These are phyloP conservation scores for Nakataea oryzae DNA, from an alignment of 2,329 filamentous ascomycete genomes.

Conservation along the genomic window DNA sequence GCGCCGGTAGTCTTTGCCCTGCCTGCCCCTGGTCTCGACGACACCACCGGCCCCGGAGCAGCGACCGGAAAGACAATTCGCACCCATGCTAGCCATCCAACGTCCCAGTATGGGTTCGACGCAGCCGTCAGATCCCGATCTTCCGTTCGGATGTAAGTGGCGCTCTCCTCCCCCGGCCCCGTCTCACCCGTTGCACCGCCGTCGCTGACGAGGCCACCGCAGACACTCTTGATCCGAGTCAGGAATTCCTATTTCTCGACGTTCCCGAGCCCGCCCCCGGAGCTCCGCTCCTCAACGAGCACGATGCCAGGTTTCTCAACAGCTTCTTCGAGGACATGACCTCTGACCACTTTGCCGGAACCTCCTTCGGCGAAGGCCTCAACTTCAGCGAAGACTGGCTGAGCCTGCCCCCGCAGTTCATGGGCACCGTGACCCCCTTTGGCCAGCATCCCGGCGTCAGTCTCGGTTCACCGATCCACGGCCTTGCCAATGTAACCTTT, in stretches of 20 bases:
- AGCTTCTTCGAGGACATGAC: constrained; percentile 46
- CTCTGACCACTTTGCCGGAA: constrained; percentile 36
- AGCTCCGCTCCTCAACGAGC: constrained; percentile 53
- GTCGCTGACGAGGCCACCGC: not conserved
- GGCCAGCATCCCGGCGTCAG: constrained; percentile 36
- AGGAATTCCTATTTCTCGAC: constrained; percentile 34
- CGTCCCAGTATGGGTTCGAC: constrained; percentile 49
- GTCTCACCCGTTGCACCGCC: constrained; percentile 8
- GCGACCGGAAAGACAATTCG: constrained; percentile 14
- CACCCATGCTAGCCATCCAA: constrained; percentile 47
- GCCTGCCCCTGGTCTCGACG: not conserved
- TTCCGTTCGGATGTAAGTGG: constrained; percentile 59
- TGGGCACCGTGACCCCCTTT: constrained; percentile 55
- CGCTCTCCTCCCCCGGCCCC: constrained; percentile 3
- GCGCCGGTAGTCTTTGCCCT: not conserved
- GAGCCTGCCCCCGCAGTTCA: constrained; percentile 52
- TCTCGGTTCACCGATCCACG: constrained; percentile 15
- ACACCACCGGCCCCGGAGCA: not conserved
- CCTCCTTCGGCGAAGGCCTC: constrained; percentile 40
- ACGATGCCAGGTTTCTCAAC: constrained; percentile 24
- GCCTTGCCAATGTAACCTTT: constrained; percentile 14
- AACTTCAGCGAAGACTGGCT: constrained; percentile 41
- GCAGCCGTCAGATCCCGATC: constrained; percentile 41
- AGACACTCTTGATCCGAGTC: constrained; percentile 34
- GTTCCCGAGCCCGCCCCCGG: constrained; percentile 54